A percentile compares a stretch with the other conserved stretches of the same genome.
phyloP scores from a whole-genome alignment of 495 filamentous ascomycete genomes.

The Neurospora pannonica region DNA sequence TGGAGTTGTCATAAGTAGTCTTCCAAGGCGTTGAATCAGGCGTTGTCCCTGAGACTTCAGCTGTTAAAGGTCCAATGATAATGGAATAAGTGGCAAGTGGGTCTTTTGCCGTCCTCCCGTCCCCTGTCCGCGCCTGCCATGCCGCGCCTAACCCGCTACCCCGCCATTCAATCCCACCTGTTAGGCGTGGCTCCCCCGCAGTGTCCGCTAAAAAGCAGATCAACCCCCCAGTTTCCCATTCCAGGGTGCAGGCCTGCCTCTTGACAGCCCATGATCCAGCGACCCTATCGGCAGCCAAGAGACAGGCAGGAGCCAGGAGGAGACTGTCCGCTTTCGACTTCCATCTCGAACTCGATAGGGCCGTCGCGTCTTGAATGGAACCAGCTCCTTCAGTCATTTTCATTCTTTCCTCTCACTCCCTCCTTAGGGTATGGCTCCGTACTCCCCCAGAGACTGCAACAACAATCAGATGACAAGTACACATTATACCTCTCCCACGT shows the following conservation, averaged over 20 bases:
- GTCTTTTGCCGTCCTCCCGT: neutral
- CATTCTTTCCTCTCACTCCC: neutral
- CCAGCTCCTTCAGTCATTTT: neutral
- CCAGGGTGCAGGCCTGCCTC: neutral
- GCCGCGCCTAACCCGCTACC: neutral
- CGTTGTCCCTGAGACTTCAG: neutral
- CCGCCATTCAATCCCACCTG: neutral
- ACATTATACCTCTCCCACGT: neutral
- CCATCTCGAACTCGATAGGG: neutral
- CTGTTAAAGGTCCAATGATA: neutral
- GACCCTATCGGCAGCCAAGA: neutral
- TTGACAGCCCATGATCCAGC: neutral
- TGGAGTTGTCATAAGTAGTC: neutral
- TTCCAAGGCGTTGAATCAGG: neutral
- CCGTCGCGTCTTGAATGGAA: neutral
- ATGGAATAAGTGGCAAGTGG: neutral
- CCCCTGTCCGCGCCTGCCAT: neutral
- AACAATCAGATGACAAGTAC: neutral
- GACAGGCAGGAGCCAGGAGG: neutral
- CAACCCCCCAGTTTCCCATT: neutral
- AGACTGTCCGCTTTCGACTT: neutral
- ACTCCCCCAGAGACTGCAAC: neutral
- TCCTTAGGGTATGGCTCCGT: neutral
- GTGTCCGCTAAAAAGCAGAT: neutral
- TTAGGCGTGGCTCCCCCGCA: neutral